phyloP scores from a whole-genome alignment of 306 rosid genomes.

The Cicer yamashitae region DNA sequence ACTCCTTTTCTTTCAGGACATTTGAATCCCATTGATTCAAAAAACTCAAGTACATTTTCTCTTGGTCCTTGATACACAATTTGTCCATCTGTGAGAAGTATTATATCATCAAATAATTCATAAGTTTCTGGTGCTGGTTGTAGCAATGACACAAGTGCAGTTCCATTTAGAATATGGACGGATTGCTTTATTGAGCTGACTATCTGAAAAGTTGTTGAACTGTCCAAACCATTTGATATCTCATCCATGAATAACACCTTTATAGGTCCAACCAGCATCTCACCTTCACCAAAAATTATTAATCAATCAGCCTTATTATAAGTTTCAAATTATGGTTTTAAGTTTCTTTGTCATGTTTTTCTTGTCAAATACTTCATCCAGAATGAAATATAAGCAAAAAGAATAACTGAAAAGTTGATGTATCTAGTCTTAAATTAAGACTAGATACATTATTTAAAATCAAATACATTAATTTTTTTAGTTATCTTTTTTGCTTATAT shows the following conservation, averaged over 20 bases:
- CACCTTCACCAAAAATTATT: conserved; percentile 51
- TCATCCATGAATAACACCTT: conserved; percentile 82
- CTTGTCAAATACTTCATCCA: not conserved
- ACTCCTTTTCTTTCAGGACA: conserved; percentile 90
- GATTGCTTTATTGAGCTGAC: conserved; percentile 67
- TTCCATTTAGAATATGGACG: conserved; percentile 71
- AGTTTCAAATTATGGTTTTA: not conserved
- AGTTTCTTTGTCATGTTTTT: not conserved
- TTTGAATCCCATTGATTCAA: conserved; percentile 55
- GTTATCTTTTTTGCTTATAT: too few relatives aligned
- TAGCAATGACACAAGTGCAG: conserved; percentile 64
- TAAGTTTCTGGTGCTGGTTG: conserved; percentile 70
- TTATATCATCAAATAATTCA: conserved; percentile 57
- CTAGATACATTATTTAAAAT: too few relatives aligned
- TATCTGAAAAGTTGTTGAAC: conserved; percentile 86
- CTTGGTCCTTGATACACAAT: conserved; percentile 77
- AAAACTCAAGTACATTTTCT: conserved; percentile 65
- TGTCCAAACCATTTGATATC: conserved; percentile 84
- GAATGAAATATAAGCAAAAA: too few relatives aligned
- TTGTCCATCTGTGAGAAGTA: conserved; percentile 73
- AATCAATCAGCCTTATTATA: not conserved
- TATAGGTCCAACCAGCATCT: conserved; percentile 85
- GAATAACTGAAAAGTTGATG: too few relatives aligned
- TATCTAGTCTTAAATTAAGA: too few relatives aligned
- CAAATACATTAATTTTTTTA: too few relatives aligned